Evolutionary conservation across 2,329 filamentous ascomycete genomes (phyloP), one percentile per base, ranked within the genome.

Genomic region (Penicillium fuscoglaucum): DNA sequence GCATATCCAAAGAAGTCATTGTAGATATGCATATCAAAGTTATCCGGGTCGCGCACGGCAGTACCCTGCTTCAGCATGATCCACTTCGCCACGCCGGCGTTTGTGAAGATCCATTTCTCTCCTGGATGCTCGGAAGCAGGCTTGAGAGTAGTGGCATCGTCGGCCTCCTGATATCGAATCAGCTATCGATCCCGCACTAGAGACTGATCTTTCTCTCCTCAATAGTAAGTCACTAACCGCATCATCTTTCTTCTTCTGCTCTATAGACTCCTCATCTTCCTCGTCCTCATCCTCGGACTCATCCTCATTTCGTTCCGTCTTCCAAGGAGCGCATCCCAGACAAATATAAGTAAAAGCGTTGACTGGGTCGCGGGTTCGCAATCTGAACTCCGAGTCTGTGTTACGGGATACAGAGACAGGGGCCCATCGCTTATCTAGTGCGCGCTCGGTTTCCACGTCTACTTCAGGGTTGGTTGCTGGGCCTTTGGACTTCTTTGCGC

Each of bases 1-100:
- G 79, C 79, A 45, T 78, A 80, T 4, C 58, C 67, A 6, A 52
- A 63, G 47, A 76, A 76, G 59, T 81, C 76, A 52, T 80, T 81
- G 64, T 72, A 80, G 2, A 74, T 74, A 62, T 79, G 69, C 74
- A 82, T 77, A 7, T 19, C 19, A 43, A 81, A 80, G 39, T 59
- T 59, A 48, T 81, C 78, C 2, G 74, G 77, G 17, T 52, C 15
- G 13, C 50, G 40, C 15, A 35, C 50, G 5, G 1, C 1, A 28
- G 40, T 53, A 15, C 39, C 4, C 2, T 31, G 13, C 3, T 37
- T 33, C 19, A 52, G 26, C 13, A 37, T 15, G 7, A 45, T 28
- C 28, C 29, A 52, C n/a, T 37, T 53, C 5, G 19, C 13, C 2
- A 53, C 4, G 4, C 50, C 21, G 31, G 50, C 50, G 15, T 21